These are phyloP conservation scores for Oryza glumipatula DNA, from an alignment of 176 grass and related monocot species.

Conservation along the genomic window DNA sequence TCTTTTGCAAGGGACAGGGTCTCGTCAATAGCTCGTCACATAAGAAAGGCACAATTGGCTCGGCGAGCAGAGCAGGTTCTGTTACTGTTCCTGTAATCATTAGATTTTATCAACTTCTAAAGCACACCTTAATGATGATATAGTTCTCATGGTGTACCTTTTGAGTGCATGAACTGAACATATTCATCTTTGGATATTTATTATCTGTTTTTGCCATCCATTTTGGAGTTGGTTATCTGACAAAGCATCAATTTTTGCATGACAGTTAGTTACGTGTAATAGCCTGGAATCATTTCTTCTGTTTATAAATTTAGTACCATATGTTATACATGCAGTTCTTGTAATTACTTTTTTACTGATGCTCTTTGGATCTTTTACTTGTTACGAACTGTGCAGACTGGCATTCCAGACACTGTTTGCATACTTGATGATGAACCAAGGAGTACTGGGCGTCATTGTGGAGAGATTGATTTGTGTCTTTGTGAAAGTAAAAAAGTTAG, in stretches of 20 bases:
- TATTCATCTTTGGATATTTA: slow-evolving; percentile 12
- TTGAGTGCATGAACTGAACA: slow-evolving; percentile 9
- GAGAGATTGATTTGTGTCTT: slow-evolving; percentile 72
- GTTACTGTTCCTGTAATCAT: not conserved
- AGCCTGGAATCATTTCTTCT: not conserved
- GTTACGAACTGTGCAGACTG: slow-evolving; percentile 61
- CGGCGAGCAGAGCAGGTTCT: slow-evolving; percentile 89
- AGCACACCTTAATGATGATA: slow-evolving; percentile 1
- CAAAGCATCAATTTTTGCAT: slow-evolving; percentile 33
- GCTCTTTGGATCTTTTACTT: slow-evolving; percentile 25
- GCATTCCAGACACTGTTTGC: slow-evolving; percentile 72
- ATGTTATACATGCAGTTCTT: slow-evolving; percentile 23
- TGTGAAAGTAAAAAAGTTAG: slow-evolving; percentile 76
- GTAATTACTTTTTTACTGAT: slow-evolving; percentile 16
- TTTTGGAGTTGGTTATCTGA: slow-evolving; percentile 28
- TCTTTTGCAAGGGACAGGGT: slow-evolving; percentile 97
- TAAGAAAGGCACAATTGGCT: slow-evolving; percentile 81
- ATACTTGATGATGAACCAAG: slow-evolving; percentile 98
- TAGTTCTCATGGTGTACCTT: not conserved
- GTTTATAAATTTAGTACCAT: slow-evolving; percentile 3
- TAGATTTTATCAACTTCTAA: slow-evolving; percentile 3
- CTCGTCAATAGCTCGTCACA: slow-evolving; percentile 80
- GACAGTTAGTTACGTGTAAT: not conserved
- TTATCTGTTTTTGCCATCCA: slow-evolving; percentile 17
- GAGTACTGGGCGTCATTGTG: slow-evolving; percentile 76